These are phyloP conservation scores for Tetrahymena borealis DNA, from an alignment of 73 alveolate genomes.

Conservation along the genomic window DNA sequence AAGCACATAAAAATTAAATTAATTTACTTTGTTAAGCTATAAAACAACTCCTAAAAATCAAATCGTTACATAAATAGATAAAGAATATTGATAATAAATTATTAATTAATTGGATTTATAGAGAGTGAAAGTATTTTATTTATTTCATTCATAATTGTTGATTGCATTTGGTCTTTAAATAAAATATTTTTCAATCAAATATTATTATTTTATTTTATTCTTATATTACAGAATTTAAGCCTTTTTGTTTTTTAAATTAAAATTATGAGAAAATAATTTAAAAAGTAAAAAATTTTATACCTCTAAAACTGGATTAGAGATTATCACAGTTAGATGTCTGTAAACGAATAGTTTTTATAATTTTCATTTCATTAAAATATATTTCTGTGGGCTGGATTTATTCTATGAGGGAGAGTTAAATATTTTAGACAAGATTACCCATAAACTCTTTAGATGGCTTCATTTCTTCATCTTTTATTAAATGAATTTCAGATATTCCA, in stretches of 20 bases:
- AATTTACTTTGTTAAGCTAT: too few species aligned
- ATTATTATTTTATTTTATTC: neutral
- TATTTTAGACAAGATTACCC: neutral
- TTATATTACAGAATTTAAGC: neutral
- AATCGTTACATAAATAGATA: too few species aligned
- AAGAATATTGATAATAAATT: too few species aligned
- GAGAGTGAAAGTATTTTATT: too few species aligned
- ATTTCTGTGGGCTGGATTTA: neutral
- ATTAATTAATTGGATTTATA: too few species aligned
- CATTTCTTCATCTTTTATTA: neutral
- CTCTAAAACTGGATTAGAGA: neutral
- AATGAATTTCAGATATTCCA: neutral
- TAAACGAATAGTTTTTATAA: neutral
- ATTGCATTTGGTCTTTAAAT: too few species aligned
- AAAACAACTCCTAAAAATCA: too few species aligned
- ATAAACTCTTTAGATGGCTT: neutral
- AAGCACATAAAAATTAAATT: too few species aligned
- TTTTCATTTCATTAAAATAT: neutral
- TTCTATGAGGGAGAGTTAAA: neutral
- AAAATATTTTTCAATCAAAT: neutral
- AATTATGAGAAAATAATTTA: too few species aligned
- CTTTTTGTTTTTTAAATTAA: too few species aligned
- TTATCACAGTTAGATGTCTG: neutral
- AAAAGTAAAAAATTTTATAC: neutral
- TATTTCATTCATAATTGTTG: too few species aligned